A percentile compares a stretch with the other conserved stretches of the same genome.
Conservation (phyloP, 176 grass and related monocot species). For the Poa pratensis region DNA sequence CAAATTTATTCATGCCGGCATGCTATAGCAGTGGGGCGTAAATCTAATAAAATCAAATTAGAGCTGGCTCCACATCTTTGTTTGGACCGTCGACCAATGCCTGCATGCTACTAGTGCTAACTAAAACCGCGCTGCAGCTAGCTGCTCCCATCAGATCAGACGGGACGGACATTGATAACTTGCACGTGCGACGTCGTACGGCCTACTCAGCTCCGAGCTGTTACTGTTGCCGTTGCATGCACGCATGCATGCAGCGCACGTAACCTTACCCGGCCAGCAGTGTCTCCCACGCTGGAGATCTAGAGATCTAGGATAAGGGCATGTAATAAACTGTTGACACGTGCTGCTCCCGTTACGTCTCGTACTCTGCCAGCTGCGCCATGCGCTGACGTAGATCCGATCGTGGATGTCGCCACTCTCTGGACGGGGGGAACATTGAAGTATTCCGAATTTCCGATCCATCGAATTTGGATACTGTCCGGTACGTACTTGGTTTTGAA, state of each 20-base stretch:
- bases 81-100: neutral
- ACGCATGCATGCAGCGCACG: slow-evolving; percentile 26
- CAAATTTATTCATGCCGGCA: too few relatives aligned
- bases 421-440: neutral
- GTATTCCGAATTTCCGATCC: too few relatives aligned
- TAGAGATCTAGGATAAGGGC: neutral
- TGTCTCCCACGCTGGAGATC: neutral
- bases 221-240: slow-evolving; percentile 16
- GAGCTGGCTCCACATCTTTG: slow-evolving; percentile 33
- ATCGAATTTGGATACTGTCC: too few relatives aligned
- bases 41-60: neutral
- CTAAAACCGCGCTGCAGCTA: neutral
- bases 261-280: neutral
- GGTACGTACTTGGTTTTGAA: too few relatives aligned
- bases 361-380: neutral
- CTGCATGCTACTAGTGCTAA: neutral
- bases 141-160: neutral
- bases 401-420: neutral
- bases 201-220: slow-evolving; percentile 1
- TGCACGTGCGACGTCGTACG: slow-evolving; percentile 57
- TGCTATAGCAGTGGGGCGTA: too few relatives aligned
- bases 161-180: slow-evolving; percentile 32
- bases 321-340: neutral
- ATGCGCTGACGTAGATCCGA: neutral
- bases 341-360: neutral